These are phyloP conservation scores for Fusarium liriodendri DNA, from an alignment of 2,329 filamentous ascomycete genomes.

Conservation along the genomic window DNA sequence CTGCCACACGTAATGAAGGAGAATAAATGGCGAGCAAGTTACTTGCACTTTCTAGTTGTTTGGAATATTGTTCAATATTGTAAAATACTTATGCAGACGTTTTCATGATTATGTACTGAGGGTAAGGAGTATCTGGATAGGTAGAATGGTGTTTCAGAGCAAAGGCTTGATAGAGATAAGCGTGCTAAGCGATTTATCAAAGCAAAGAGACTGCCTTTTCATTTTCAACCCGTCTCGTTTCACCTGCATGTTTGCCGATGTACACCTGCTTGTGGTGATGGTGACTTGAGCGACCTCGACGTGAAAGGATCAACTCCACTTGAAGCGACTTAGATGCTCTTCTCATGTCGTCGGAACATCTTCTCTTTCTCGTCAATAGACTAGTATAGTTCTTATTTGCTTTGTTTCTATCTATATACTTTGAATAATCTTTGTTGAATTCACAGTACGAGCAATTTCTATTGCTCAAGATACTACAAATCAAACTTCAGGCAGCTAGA, in stretches of 20 bases:
- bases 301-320: not conserved
- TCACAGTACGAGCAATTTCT: fast-evolving
- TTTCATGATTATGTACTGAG: not conserved
- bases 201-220: not conserved
- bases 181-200: not conserved
- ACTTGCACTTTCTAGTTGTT: not conserved
- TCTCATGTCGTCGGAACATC: no score
- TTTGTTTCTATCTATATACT: not conserved
- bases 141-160: not conserved
- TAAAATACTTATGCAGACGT: not conserved
- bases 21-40: no score
- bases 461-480: not conserved
- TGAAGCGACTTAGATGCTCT: not conserved
- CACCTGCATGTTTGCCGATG: not conserved
- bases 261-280: not conserved
- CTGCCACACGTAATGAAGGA: not conserved
- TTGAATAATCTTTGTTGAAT: no score
- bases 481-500: not conserved
- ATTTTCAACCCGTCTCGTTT: not conserved
- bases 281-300: not conserved
- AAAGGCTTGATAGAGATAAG: not conserved
- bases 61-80: not conserved
- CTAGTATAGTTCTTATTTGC: not conserved
- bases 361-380: not conserved
- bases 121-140: not conserved